Evolutionary conservation across 768 basidiomycete genomes (phyloP), one percentile per base, ranked within the genome.

Genomic region (Kwoniella mangroviensis): DNA sequence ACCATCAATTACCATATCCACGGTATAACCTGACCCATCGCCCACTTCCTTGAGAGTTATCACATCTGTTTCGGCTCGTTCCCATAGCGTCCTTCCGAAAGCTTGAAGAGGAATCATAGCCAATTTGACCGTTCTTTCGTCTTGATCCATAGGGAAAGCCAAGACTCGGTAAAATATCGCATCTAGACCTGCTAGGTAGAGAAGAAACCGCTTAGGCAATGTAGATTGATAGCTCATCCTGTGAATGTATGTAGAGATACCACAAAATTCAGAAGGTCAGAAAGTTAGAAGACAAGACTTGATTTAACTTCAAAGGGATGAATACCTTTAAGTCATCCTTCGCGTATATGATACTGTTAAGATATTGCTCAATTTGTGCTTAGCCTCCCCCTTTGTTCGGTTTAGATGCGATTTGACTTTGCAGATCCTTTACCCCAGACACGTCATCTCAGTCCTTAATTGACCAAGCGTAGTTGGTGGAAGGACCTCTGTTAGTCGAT

Each of bases 1-100:
- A 6, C 62, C 62, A 11, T 53, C 62, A 26, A 63, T 53, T 11
- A 53, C 52, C 49, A 63, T 40, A 19, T 63, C 28, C 13, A 53
- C 62, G 17, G 62, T 63, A 53, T 51, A 63, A 6, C 26, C 45
- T 26, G 41, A 45, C 5, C 49, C 62, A 15, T 41, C 43, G 6
- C 26, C 49, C 9, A 26, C 52, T 10, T 51, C 22, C 19, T 63
- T 53, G 17, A 63, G 62, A 15, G 62, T 26, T 51, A 63, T 63
- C 62, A 42, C 10, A 5, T 53, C 24, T 12, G n/a, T 40, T 11
- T 63, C 62, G 4, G 28, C 56, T 34, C 53, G 15, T 34, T 5
- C 40, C 28, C 6, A 55, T 24, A 7, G 24, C 22, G 54, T n/a
- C 11, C 15, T 13, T 5, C 15, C 15, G 13, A 51, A 51, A 21